Evolutionary conservation across 345 rosid genomes (phyloP), one percentile per base, ranked within the genome.

Genomic region (Ceriops zippeliana): DNA sequence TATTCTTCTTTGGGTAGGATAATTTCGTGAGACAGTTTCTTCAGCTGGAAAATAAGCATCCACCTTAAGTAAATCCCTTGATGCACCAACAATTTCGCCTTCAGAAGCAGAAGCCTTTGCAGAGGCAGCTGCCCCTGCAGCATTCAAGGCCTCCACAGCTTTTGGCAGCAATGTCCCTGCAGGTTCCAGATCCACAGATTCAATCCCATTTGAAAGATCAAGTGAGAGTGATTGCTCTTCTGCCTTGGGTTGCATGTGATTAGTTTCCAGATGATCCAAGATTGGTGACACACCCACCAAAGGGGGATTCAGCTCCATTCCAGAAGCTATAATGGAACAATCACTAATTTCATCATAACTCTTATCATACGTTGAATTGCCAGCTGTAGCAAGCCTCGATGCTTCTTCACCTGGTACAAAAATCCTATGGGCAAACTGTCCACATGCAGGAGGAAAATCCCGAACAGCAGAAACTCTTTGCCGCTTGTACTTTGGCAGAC

Each of bases 391-490:
- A 62, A n/a, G 38, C 16, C 15, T 30, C 62, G 54, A 52, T 4
- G 70, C 79, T 56, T 62, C 67, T 28, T 38, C 70, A 27, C 54
- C 49, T 6, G 34, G 59, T 60, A 37, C 72, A 1, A 37, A 60
- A 31, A 78, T 68, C 37, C 0, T 34, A 13, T 63, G 26, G 22
- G 79, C 76, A 70, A 53, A 5, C 26, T 69, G 70, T 49, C 88
- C 89, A 74, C 81, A 89, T 1, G 80, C 86, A 20, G 78, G 73
- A 0, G 96, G 87, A 38, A 78, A 87, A 66, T 86, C 84, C 19
- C 89, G 81, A 67, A 71, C 27, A 4, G 83, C 90, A 51, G 70
- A 80, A 79, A 82, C 79, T 65, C 47, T 76, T 42, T 79, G 78
- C 57, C 69, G 75, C 85, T 81, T 90, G 67, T 62, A 70, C 79